phyloP scores from a whole-genome alignment of 2,329 filamentous ascomycete genomes.

The Sodiomyces alkalinus region DNA sequence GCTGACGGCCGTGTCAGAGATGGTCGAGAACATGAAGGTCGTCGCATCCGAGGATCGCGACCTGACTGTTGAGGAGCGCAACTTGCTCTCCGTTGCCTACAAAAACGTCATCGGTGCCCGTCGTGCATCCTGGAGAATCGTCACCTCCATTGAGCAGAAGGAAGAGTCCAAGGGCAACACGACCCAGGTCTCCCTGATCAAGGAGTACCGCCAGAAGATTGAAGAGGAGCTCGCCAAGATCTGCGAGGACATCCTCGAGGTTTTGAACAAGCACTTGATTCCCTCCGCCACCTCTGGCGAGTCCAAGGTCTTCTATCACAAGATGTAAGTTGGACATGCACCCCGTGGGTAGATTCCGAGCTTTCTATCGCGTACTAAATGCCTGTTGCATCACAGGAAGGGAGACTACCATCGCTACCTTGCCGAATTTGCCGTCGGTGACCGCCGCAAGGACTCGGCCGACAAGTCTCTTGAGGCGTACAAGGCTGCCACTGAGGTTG shows the following conservation, averaged over 20 bases:
- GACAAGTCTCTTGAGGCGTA: constrained; percentile 93
- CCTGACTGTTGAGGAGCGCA: constrained; percentile 86
- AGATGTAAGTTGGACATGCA: constrained; percentile 93
- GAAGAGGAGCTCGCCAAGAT: constrained; percentile 94
- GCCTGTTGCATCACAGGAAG: constrained; percentile 50
- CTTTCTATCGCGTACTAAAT: constrained; percentile 1
- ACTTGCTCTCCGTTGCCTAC: constrained; percentile 94
- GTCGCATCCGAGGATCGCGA: constrained; percentile 79
- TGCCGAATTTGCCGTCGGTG: constrained; percentile 87
- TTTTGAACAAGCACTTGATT: constrained; percentile 87
- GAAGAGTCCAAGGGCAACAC: constrained; percentile 98
- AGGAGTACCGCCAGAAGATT: constrained; percentile 98
- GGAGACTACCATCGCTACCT: constrained; percentile 99
- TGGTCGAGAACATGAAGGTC: constrained; percentile 99
- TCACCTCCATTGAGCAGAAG: constrained; percentile 98
- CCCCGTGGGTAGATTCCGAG: too few relatives aligned
- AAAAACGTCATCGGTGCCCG: constrained; percentile 97
- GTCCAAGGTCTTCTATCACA: constrained; percentile 99
- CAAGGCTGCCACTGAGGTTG: constrained; percentile 83
- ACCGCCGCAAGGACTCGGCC: constrained; percentile 89
- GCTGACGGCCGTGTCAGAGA: constrained; percentile 44
- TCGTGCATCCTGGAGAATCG: constrained; percentile 96
- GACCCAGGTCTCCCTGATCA: constrained; percentile 78
- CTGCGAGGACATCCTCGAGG: constrained; percentile 92
- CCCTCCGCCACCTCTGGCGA: constrained; percentile 88